These are phyloP conservation scores for Eragrostis curvula DNA, from an alignment of 176 grass and related monocot genomes.

Conservation along the genomic window DNA sequence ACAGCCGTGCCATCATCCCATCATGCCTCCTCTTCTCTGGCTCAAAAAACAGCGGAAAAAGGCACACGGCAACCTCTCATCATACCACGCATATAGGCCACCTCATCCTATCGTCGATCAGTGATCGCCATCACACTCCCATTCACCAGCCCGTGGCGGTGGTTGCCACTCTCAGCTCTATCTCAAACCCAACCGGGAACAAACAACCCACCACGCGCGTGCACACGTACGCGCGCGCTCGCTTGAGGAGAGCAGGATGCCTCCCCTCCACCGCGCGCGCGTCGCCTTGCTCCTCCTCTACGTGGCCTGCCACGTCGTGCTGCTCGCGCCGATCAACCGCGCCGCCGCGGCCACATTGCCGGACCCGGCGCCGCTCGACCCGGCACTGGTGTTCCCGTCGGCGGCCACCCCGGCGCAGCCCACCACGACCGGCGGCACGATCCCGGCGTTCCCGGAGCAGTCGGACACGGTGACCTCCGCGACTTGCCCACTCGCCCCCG, in stretches of 20 bases:
- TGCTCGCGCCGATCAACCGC: neutral
- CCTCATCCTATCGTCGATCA: slow-evolving; percentile 16
- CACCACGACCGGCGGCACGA: slow-evolving; percentile 50
- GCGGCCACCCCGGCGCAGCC: slow-evolving; percentile 43
- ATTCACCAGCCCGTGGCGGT: neutral
- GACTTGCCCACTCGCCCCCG: slow-evolving; percentile 71
- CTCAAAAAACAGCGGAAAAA: slow-evolving; percentile 28
- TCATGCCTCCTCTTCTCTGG: slow-evolving; percentile 21
- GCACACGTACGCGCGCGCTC: neutral
- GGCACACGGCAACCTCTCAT: slow-evolving; percentile 37
- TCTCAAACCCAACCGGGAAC: slow-evolving; percentile 3
- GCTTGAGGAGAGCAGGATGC: slow-evolving; percentile 33
- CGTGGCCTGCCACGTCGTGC: slow-evolving; percentile 22
- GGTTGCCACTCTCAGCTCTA: neutral
- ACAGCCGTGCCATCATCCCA: slow-evolving; percentile 24
- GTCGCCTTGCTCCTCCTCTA: slow-evolving; percentile 38
- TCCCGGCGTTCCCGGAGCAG: slow-evolving; percentile 98
- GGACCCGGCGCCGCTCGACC: slow-evolving; percentile 61
- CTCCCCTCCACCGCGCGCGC: slow-evolving; percentile 21
- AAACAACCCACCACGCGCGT: slow-evolving; percentile 12
- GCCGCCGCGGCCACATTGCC: slow-evolving; percentile 10
- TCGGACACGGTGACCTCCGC: slow-evolving; percentile 65
- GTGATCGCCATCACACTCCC: slow-evolving; percentile 19
- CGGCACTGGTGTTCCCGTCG: slow-evolving; percentile 54
- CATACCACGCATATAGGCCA: slow-evolving; percentile 44